Base-by-base conservation (phyloP, 2,329 filamentous ascomycete species). In the Eutypa lata region DNA sequence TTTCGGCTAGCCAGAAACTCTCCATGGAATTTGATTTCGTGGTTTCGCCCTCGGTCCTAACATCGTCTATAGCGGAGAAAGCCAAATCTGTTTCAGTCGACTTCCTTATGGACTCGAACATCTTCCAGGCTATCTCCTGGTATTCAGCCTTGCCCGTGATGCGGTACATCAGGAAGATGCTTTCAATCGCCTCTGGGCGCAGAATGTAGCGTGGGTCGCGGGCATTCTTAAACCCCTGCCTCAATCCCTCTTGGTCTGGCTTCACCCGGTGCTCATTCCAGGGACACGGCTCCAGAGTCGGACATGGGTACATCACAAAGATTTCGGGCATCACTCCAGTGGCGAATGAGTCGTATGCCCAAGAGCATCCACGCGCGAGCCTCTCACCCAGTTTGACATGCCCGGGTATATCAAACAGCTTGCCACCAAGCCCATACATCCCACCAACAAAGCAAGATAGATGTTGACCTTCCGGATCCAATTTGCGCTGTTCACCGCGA, bases 211-310 rank as follows among this genome's bases (percentile, higher is more conserved):
- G 70, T 0, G 76, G 65, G 48, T 80, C 76, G 0, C 68, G 75
- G 3, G 70, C 69, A 57, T 84, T 79, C 44, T 78, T 84, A 67
- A 88, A 90, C 0, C 88, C 88, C 7, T 79, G 76, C 2, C 73
- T 68, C 2, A 76, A 60, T 16, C 16, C 22, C 22, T 51, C 43
- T 47, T 48, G 43, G 16, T 52, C 52, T 13, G 37, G 48, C n/a
- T 50, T 60, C 49, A 43, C 61, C 19, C n/a, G 40, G 2, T 40
- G 18, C 5, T 72, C 69, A 53, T 77, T 62, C 55, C 76, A 61
- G 69, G 73, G 73, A 77, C 66, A 58, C 16, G 57, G 50, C 1
- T 61, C 61, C 2, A 59, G 55, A 14, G 50, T 57, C 1, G 49
- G 57, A 59, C 80, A 82, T 0, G 71, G 57, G 0, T 76, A 47